Evolutionary conservation across 2,329 filamentous ascomycete species (phyloP).

Genomic region (Colletotrichum sp.): DNA sequence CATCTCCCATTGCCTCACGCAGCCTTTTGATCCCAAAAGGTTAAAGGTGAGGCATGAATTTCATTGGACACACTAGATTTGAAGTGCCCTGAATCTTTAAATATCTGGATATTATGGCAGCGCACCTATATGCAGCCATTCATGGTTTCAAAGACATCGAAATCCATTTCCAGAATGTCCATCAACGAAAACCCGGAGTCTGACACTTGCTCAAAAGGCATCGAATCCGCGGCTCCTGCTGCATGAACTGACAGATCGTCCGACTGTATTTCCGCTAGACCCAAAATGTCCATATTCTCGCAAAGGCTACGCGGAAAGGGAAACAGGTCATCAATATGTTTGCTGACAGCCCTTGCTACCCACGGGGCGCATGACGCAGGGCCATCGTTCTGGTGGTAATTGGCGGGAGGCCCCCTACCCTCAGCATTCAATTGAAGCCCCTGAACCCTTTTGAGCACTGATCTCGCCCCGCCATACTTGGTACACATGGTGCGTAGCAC

Average conservation of each 20-base stretch:
- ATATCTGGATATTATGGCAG: rapidly evolving
- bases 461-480: background rate
- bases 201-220: background rate
- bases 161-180: background rate
- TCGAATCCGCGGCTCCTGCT: background rate
- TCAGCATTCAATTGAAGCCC: background rate
- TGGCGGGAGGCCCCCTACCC: background rate
- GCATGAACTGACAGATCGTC: background rate
- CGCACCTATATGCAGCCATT: background rate
- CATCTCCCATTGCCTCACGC: background rate
- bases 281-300: background rate
- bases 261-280: rapidly evolving
- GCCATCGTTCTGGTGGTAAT: background rate
- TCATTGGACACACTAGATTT: background rate
- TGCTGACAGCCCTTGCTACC: background rate
- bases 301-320: background rate
- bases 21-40: background rate
- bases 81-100: background rate
- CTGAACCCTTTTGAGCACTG: background rate
- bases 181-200: background rate
- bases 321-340: background rate
- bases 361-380: background rate
- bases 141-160: background rate
- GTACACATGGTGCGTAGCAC: background rate
- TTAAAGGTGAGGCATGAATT: no score